Evolutionary conservation across 306 rosid genomes (phyloP).

Genomic region (Citrullus mucosospermus): DNA sequence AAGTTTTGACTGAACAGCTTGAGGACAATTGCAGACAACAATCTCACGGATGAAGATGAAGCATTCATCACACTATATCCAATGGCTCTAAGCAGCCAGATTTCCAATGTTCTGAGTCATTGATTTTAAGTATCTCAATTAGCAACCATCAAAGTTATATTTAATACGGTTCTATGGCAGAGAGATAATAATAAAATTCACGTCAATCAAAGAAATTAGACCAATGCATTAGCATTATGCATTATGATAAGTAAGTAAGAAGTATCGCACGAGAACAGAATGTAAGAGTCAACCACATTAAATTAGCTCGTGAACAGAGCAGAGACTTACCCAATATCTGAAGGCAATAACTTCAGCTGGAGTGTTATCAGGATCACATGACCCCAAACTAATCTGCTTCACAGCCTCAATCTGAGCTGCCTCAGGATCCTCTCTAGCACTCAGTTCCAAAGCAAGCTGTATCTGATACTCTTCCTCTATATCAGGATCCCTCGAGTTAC

Average conservation of each 20-base stretch:
- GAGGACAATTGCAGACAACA: background rate
- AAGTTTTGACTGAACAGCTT: background rate
- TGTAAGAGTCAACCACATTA: background rate
- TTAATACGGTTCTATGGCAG: background rate
- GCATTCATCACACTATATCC: background rate
- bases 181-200: background rate
- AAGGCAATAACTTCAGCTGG: conserved; percentile 90
- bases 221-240: background rate
- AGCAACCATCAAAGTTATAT: background rate
- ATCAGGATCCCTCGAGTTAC: conserved; percentile 69
- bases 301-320: conserved; percentile 16
- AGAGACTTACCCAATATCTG: conserved; percentile 77
- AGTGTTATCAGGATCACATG: conserved; percentile 68
- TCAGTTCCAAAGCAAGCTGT: conserved; percentile 74
- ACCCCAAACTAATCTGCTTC: conserved; percentile 92
- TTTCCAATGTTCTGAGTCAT: background rate
- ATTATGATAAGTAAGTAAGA: background rate
- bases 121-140: background rate
- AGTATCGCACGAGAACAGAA: background rate
- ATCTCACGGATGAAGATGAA: background rate
- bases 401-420: conserved; percentile 98
- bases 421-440: conserved; percentile 98
- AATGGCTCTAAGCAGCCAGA: background rate
- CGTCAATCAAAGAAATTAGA: background rate
- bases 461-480: conserved; percentile 90